phyloP scores from a whole-genome alignment of 805 yeast species.

The Myxozyma nipponensis region DNA sequence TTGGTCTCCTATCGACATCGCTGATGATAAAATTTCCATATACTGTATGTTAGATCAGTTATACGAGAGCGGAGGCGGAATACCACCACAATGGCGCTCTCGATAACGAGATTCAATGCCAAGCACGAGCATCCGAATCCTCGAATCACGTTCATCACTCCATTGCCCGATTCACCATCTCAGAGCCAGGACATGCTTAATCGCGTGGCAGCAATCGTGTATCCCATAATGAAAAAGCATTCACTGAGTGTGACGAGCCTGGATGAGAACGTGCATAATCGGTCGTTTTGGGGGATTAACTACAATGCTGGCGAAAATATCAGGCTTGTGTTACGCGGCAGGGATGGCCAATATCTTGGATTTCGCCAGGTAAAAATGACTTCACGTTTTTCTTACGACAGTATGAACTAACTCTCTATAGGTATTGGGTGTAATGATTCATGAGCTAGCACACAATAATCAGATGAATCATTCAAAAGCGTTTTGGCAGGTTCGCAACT shows the following conservation, averaged over 20 bases:
- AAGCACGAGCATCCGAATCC: conserved; percentile 22
- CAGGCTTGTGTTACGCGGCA: conserved; percentile 25
- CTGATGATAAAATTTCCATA: too few species aligned
- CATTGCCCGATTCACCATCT: conserved; percentile 23
- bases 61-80: neutral
- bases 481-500: conserved; percentile 25
- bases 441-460: conserved; percentile 28
- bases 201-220: conserved; percentile 29
- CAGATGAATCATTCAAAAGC: conserved; percentile 27
- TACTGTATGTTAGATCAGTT: too few species aligned
- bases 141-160: conserved; percentile 24
- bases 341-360: conserved; percentile 17
- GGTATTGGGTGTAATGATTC: conserved; percentile 28
- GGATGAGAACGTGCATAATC: conserved; percentile 23
- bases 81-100: conserved; percentile 11
- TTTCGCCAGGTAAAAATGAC: conserved; percentile 14
- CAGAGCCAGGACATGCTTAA: conserved; percentile 20
- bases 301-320: conserved; percentile 29
- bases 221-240: conserved; percentile 26
- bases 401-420: neutral
- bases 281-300: conserved; percentile 29
- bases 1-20: neutral
- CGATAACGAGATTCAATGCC: conserved; percentile 20
- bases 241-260: conserved; percentile 23
- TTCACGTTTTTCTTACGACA: neutral